A percentile compares a stretch with the other conserved stretches of the same genome.
Evolutionary conservation across 2,329 filamentous ascomycete genomes (phyloP).

Genomic region (Nothophoma quercina): DNA sequence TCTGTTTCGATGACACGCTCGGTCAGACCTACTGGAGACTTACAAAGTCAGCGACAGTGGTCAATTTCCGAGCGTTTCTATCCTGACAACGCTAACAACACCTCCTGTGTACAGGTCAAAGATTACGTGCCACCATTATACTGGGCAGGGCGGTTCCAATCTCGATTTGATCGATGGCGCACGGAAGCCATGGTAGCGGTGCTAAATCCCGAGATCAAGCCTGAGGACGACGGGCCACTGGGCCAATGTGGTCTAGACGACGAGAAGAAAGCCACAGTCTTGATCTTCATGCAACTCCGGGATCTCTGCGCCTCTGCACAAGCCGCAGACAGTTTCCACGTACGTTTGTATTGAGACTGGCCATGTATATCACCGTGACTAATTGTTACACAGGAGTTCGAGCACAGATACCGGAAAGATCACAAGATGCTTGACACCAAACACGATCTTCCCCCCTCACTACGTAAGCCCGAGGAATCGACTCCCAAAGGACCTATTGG

Average conservation of each 20-base stretch:
- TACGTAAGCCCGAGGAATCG: slow-evolving; percentile 33
- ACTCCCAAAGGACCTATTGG: slow-evolving; percentile 35
- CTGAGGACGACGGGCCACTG: slow-evolving; percentile 20
- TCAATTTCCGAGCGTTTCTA: slow-evolving; percentile 8
- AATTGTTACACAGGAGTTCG: slow-evolving; percentile 37
- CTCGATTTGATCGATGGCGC: slow-evolving; percentile 45
- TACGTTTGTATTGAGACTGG: slow-evolving; percentile 14
- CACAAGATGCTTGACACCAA: slow-evolving; percentile 34
- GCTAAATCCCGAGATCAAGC: slow-evolving; percentile 21
- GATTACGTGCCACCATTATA: slow-evolving; percentile 45
- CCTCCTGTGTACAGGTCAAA: slow-evolving; percentile 34
- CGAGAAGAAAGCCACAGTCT: slow-evolving; percentile 36
- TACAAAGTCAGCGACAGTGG: slow-evolving; percentile 14
- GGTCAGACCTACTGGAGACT: not conserved
- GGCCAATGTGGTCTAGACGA: slow-evolving; percentile 34
- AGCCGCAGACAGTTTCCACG: slow-evolving; percentile 46
- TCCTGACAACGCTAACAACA: slow-evolving; percentile 30
- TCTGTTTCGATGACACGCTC: not conserved
- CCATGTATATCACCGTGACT: not conserved
- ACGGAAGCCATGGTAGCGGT: slow-evolving; percentile 38
- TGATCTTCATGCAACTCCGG: slow-evolving; percentile 43
- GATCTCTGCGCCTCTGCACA: slow-evolving; percentile 38
- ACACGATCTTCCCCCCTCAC: slow-evolving; percentile 23
- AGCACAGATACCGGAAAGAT: slow-evolving; percentile 42
- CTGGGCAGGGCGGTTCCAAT: slow-evolving; percentile 47